Evolutionary conservation across 2,329 filamentous ascomycete species (phyloP).

Genomic region (Pseudogymnoascus sp.): DNA sequence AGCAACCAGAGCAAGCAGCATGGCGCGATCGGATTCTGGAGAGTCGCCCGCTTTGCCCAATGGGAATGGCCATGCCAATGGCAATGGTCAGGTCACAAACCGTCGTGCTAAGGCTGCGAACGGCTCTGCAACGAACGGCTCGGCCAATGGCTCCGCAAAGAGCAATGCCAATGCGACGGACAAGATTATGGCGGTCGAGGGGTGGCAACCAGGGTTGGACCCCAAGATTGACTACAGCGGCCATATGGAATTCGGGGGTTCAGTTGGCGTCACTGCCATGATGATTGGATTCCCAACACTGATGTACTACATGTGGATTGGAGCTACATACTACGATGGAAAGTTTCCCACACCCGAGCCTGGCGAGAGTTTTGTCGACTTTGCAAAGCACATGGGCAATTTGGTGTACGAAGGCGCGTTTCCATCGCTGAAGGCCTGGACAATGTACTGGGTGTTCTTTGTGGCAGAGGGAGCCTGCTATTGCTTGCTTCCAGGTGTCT

Average conservation of each 20-base stretch:
- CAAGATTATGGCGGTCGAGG: constrained; percentile 36
- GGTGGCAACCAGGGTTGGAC: constrained; percentile 52
- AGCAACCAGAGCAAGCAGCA: constrained; percentile 10
- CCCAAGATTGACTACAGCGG: constrained; percentile 57
- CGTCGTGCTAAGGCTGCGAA: constrained; percentile 5
- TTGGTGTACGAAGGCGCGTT: constrained; percentile 79
- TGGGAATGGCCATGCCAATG: constrained; percentile 14
- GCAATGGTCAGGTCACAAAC: constrained; percentile 8
- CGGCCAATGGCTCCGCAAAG: constrained; percentile 12
- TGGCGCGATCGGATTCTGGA: constrained; percentile 9
- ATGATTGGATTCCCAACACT: constrained; percentile 90
- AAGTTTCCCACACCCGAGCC: constrained; percentile 61
- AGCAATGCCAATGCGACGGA: constrained; percentile 13
- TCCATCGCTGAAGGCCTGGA: constrained; percentile 75
- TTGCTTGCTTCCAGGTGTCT: constrained; percentile 78
- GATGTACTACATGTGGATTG: constrained; percentile 99
- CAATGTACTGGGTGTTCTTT: constrained; percentile 92
- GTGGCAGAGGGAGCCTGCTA: constrained; percentile 79
- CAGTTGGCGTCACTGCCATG: constrained; percentile 69
- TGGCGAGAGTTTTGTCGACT: constrained; percentile 63
- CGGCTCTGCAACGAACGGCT: not conserved
- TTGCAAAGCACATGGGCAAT: constrained; percentile 60
- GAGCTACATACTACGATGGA: constrained; percentile 85
- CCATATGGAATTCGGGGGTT: constrained; percentile 79
- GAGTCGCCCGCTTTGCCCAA: constrained; percentile 11